Base-by-base conservation (phyloP, 805 yeast genomes). In the Nakazawaea molendinolei region DNA sequence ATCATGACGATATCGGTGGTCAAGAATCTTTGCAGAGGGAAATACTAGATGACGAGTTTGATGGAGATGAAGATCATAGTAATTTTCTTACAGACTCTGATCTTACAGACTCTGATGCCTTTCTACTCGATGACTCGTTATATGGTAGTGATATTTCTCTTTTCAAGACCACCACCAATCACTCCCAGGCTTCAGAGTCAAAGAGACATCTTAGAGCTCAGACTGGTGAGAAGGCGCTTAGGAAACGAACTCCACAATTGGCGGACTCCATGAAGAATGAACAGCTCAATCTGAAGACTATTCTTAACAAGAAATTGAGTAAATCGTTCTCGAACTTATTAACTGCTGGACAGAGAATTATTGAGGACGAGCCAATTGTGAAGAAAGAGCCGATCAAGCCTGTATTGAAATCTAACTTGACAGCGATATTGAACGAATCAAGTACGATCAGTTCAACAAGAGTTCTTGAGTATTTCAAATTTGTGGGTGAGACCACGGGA, bases 401-500 rank as follows among this genome's bases (percentile, higher is more conserved):
- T 13, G 26, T 9, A 5, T 22, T 29, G 17, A 37, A 42, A 14
- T 69, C 75, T 2, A 59, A 58, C 19, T 49, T 72, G 23, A 67
- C 76, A 13, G 49, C 58, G 1, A 45, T 76, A 49, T 65, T 76
- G 14, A 27, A 33, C 14, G 25, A 61, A 58, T 69, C 48, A 60
- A 68, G 13, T 13, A 9, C 10, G 10, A 63, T 62, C 21, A 61
- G 63, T 19, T 60, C 61, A 23, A 52, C 49, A 7, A 61, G 69
- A 33, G 75, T 77, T 0, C 52, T 76, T 37, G 61, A 58, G 6
- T 69, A 59, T 36, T 71, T 60, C 45, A 31, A 50, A 3, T 69
- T 63, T 51, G 70, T 56, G 9, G 59, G 56, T 3, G 55, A 61
- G 1, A 46, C 46, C 5, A 49, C 28, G 9, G 31, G 28, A 9